Evolutionary conservation across 352 stramenopile species (phyloP).

Genomic region (Phytophthora gonapodyides): DNA sequence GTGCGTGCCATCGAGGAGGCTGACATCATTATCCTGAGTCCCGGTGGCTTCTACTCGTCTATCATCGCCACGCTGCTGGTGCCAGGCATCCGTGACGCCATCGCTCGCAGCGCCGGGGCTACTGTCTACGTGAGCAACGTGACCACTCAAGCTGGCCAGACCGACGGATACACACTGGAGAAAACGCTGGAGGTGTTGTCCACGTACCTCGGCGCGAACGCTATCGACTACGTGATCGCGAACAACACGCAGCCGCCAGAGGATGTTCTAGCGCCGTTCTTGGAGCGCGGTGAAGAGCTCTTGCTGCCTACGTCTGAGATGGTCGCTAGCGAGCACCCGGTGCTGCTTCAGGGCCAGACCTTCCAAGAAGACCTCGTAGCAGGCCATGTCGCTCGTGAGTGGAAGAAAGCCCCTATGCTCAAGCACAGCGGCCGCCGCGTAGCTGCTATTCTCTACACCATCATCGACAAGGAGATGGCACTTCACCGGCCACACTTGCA

Average conservation of each 20-base stretch:
- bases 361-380: conserved; percentile 67
- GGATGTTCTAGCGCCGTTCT: conserved; percentile 61
- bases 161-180: conserved; percentile 73
- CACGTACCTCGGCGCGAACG: conserved; percentile 71
- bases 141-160: conserved; percentile 82
- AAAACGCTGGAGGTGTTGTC: conserved; percentile 71
- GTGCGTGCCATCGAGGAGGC: conserved; percentile 84
- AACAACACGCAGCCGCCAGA: conserved; percentile 72
- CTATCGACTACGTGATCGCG: conserved; percentile 86
- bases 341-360: conserved; percentile 78
- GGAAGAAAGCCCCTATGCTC: conserved; percentile 87
- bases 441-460: conserved; percentile 81
- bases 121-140: conserved; percentile 90
- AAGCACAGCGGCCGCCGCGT: conserved; percentile 83
- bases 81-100: conserved; percentile 82
- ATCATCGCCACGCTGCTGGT: conserved; percentile 84
- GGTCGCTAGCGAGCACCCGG: conserved; percentile 52
- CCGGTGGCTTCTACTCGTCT: conserved; percentile 86
- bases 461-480: conserved; percentile 86
- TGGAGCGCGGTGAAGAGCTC: conserved; percentile 75
- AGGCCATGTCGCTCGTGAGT: conserved; percentile 55
- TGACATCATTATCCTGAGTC: conserved; percentile 86
- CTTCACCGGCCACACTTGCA: conserved; percentile 35
- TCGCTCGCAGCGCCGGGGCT: conserved; percentile 61
- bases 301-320: conserved; percentile 72